Conservation (phyloP, 768 basidiomycete species). For the Tylopilus sp. region DNA sequence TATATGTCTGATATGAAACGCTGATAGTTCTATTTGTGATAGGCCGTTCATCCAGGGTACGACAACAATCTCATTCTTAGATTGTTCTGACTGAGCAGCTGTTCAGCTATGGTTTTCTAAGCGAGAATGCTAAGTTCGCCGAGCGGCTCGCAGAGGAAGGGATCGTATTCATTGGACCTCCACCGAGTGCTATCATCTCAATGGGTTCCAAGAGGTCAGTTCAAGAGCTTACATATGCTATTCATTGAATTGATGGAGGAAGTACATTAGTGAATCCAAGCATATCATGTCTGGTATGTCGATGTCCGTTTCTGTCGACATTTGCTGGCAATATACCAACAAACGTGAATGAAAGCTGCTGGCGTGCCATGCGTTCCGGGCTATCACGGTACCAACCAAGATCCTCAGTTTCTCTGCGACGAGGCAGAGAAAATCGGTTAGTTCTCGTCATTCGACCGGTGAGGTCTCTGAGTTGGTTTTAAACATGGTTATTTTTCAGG, state of each 20-base stretch:
- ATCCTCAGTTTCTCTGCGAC: slow-evolving; percentile 61
- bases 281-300: slow-evolving; percentile 82
- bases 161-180: slow-evolving; percentile 89
- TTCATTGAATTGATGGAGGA: neutral
- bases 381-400: slow-evolving; percentile 85
- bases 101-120: slow-evolving; percentile 80
- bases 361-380: slow-evolving; percentile 93
- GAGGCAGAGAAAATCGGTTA: slow-evolving; percentile 71
- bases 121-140: slow-evolving; percentile 86
- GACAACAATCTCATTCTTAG: neutral
- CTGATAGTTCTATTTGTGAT: neutral
- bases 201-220: slow-evolving; percentile 93
- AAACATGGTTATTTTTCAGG: slow-evolving; percentile 37
- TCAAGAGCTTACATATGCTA: neutral
- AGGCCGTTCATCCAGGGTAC: slow-evolving; percentile 94
- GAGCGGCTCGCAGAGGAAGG: slow-evolving; percentile 70
- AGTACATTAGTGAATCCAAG: slow-evolving; percentile 75
- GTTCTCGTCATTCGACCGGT: neutral
- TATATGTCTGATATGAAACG: neutral
- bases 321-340: neutral
- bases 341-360: slow-evolving; percentile 51
- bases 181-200: slow-evolving; percentile 79
- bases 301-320: neutral
- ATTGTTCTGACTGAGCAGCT: neutral
- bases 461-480: neutral